Evolutionary conservation across 2,329 filamentous ascomycete species (phyloP).

Genomic region (Emydomyces testavorans): DNA sequence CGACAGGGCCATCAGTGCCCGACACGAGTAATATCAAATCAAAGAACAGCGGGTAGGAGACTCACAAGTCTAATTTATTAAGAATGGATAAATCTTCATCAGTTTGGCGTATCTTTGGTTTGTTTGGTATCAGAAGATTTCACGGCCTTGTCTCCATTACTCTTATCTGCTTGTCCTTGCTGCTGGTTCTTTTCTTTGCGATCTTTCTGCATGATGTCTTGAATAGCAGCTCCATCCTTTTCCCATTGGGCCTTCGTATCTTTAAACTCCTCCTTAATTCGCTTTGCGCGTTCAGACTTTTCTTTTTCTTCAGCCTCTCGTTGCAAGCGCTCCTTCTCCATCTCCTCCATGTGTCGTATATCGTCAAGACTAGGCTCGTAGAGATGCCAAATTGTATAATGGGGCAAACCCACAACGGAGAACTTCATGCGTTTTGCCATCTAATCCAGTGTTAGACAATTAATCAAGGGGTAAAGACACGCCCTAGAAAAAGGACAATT

Average conservation of each 20-base stretch:
- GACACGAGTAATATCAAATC: not conserved
- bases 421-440: slow-evolving; percentile 97
- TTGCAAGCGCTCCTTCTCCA: slow-evolving; percentile 75
- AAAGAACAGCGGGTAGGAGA: not conserved
- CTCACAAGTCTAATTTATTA: slow-evolving; percentile 15
- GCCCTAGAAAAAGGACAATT: slow-evolving; percentile 17
- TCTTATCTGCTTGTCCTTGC: not conserved
- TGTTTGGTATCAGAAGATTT: not conserved
- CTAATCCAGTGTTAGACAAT: slow-evolving; percentile 37
- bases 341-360: slow-evolving; percentile 95
- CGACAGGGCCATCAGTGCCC: not conserved
- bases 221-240: slow-evolving; percentile 71
- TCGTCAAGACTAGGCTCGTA: slow-evolving; percentile 99
- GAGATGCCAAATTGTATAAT: slow-evolving; percentile 98
- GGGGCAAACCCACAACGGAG: slow-evolving; percentile 86
- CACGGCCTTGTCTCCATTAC: not conserved
- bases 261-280: slow-evolving; percentile 69
- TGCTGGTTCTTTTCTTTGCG: slow-evolving; percentile 9
- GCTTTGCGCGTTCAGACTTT: slow-evolving; percentile 59
- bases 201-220: slow-evolving; percentile 47
- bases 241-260: slow-evolving; percentile 73
- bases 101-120: not conserved
- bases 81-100: slow-evolving; percentile 7
- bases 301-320: slow-evolving; percentile 70
- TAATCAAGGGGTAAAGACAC: not conserved